Evolutionary conservation across 495 filamentous ascomycete species (phyloP).

Genomic region (Entonaema liquescens): DNA sequence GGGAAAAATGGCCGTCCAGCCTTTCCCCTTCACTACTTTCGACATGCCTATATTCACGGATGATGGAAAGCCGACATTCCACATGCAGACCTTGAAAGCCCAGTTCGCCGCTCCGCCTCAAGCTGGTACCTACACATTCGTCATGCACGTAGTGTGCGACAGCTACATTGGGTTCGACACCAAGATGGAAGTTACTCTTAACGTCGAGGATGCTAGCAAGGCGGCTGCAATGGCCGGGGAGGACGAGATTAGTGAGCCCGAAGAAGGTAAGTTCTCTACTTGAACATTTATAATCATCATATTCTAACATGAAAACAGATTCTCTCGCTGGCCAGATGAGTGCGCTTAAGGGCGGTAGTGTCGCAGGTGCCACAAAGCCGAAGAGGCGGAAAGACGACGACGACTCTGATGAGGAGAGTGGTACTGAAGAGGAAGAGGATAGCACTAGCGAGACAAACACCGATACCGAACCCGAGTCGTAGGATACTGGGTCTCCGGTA

Average conservation of each 20-base stretch:
- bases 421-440: constrained; percentile 83
- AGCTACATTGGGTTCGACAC: constrained; percentile 93
- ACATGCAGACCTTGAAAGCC: constrained; percentile 94
- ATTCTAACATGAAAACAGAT: constrained; percentile 65
- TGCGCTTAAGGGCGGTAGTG: constrained; percentile 76
- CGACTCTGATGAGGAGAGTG: constrained; percentile 75
- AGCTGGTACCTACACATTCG: constrained; percentile 88
- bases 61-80: constrained; percentile 81
- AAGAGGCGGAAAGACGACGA: constrained; percentile 64
- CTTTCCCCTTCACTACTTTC: constrained; percentile 88
- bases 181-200: constrained; percentile 84
- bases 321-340: constrained; percentile 96
- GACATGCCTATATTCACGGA: constrained; percentile 83
- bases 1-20: constrained; percentile 93
- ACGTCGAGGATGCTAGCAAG: constrained; percentile 90
- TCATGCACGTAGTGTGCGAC: constrained; percentile 90
- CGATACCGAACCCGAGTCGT: constrained; percentile 74
- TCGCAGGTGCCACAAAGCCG: constrained; percentile 59
- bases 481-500: constrained; percentile 7
- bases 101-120: constrained; percentile 97
- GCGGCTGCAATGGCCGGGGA: constrained; percentile 80
- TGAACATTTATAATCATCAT: neutral
- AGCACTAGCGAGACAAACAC: constrained; percentile 82
- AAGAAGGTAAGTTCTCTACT: constrained; percentile 77
- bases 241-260: constrained; percentile 96